Conservation (phyloP, 2,329 filamentous ascomycete species). For the Cucurbitaria berberidis region DNA sequence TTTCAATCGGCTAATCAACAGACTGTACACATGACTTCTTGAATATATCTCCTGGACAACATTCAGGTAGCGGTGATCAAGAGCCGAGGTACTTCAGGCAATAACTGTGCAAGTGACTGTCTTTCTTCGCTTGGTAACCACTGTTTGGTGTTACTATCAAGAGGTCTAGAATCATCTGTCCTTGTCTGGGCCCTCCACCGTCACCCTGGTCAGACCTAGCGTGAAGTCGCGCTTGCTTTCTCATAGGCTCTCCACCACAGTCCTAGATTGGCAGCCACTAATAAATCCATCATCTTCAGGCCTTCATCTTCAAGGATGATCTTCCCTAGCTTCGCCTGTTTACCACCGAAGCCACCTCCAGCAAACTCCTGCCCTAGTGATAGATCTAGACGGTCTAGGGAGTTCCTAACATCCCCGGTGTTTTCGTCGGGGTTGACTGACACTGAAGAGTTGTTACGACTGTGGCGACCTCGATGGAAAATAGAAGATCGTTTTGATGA, state of each 20-base stretch:
- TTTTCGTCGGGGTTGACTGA: constrained; percentile 25
- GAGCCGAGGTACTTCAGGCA: no score
- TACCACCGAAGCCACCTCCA: constrained; percentile 84
- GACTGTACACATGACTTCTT: no score
- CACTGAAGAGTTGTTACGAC: constrained; percentile 37
- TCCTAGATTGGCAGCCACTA: constrained; percentile 89
- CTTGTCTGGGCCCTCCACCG: neutral
- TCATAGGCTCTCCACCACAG: constrained; percentile 94
- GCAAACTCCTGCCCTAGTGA: constrained; percentile 82
- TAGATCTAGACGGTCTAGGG: constrained; percentile 66
- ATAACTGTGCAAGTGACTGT: no score
- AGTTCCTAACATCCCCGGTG: constrained; percentile 29
- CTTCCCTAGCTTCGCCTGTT: constrained; percentile 91
- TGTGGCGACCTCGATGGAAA: constrained; percentile 39
- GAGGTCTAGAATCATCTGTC: no score
- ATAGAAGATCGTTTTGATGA: constrained; percentile 43
- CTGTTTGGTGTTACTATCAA: no score
- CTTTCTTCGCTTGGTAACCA: no score
- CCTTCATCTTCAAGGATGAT: constrained; percentile 88
- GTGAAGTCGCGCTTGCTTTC: constrained; percentile 33
- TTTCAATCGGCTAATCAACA: no score
- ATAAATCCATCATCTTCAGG: constrained; percentile 91
- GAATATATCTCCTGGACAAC: no score
- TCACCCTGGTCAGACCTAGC: neutral
- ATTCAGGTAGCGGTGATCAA: no score